Base-by-base conservation (phyloP, 306 rosid species). In the Sicyos baderoa region DNA sequence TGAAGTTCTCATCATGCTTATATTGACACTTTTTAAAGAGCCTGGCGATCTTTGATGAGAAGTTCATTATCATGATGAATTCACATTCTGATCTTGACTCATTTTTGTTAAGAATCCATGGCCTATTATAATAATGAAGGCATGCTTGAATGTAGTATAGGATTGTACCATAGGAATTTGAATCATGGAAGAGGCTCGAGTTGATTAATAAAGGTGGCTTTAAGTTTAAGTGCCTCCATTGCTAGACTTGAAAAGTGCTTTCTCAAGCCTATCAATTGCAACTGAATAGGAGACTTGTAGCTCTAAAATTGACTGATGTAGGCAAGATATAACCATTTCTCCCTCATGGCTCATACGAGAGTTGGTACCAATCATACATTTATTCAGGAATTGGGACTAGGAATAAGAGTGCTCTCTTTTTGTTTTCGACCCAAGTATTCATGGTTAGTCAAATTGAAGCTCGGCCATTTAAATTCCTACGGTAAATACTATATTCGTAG, bases 391-490 rank as follows among this genome's bases (percentile, higher is more conserved):
- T 35, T 17, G 19, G 48, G 68, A 35, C 68, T 61, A 35, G 68
- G 23, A 37, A 35, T 35, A 61, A 17, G 68, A 32, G 49, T 61
- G 68, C 25, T 59, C 65, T 29, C 1, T 59, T 15, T 59, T 6
- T 7, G 21, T 15, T 35, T 61, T 61, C 23, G n/a, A 61, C 16
- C 15, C 68, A 61, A n/a, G 9, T n/a, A 49, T 61, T 61, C 27
- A 61, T n/a, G 49, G n/a, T 61, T 35, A 61, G 65, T 61, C 48
- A 5, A 61, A 32, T n/a, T 61, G 48, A 61, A 63, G 4, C 51
- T 19, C 35, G 4, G 40, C 4, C 47, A 32, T 60, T 32, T 13
- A 8, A 60, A 32, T 15, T 60, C 27, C 48, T 62, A 37, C 42
- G n/a, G n/a, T n/a, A n/a, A n/a, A n/a, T n/a, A n/a, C n/a, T n/a